phyloP scores from a whole-genome alignment of 2,329 filamentous ascomycete species.

The Exophiala xenobiotica region DNA sequence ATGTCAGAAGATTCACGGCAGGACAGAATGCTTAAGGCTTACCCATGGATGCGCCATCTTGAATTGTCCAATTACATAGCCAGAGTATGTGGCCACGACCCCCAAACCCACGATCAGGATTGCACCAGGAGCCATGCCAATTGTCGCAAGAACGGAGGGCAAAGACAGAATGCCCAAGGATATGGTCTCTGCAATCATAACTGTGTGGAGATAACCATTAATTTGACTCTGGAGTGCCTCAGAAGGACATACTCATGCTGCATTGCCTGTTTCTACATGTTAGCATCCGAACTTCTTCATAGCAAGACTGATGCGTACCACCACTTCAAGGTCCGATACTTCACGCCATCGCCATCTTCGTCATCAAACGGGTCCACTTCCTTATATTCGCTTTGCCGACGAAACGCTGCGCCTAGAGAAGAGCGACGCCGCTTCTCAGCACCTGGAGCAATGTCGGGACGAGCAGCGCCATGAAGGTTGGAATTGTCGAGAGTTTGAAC shows the following conservation, averaged over 20 bases:
- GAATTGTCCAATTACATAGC: constrained; percentile 61
- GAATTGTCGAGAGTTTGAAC: neutral
- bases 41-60: constrained; percentile 46
- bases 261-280: constrained; percentile 17
- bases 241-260: constrained; percentile 15
- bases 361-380: constrained; percentile 25
- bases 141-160: constrained; percentile 51
- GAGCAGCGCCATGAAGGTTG: neutral
- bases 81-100: constrained; percentile 59
- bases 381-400: constrained; percentile 10
- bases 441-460: neutral
- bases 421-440: constrained; percentile 11
- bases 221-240: neutral
- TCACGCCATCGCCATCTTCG: constrained; percentile 19
- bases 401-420: constrained; percentile 8
- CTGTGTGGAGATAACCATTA: constrained; percentile 18
- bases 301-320: constrained; percentile 12
- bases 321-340: constrained; percentile 28
- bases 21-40: constrained; percentile 1
- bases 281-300: neutral
- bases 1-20: constrained; percentile 4
- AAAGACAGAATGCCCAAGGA: constrained; percentile 58
- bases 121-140: constrained; percentile 56
- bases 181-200: constrained; percentile 62
- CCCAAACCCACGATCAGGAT: constrained; percentile 56